A percentile compares a stretch with the other conserved stretches of the same genome.
Conservation (phyloP, 2,329 filamentous ascomycete genomes). For the Sclerotinia trifoliorum region DNA sequence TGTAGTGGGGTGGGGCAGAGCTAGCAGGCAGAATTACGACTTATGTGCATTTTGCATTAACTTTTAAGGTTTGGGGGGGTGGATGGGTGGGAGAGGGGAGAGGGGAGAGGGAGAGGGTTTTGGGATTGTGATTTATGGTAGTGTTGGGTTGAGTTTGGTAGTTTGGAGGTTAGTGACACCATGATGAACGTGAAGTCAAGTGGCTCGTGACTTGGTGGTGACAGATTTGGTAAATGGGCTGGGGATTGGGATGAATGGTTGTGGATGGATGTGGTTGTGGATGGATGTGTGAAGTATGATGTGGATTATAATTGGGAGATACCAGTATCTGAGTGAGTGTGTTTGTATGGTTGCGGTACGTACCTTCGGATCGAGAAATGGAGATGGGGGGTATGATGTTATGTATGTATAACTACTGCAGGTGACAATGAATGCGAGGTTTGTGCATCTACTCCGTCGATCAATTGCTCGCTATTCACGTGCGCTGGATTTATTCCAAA, state of each 20-base stretch:
- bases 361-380: background rate
- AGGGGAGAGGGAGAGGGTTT: background rate
- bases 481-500: background rate
- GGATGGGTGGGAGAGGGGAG: background rate
- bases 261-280: background rate
- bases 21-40: background rate
- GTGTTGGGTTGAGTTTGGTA: no score
- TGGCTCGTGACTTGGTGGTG: background rate
- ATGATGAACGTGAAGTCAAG: background rate
- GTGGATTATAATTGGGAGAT: background rate
- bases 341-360: background rate
- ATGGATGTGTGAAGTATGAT: background rate
- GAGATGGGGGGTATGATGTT: no score
- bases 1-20: background rate
- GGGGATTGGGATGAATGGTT: no score
- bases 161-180: background rate
- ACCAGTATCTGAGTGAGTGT: background rate
- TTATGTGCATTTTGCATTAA: conserved; percentile 10
- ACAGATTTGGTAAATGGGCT: no score
- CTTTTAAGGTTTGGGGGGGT: background rate
- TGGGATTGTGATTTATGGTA: no score
- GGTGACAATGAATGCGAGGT: background rate
- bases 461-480: background rate
- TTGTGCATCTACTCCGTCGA: background rate
- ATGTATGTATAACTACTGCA: background rate